Evolutionary conservation across 768 basidiomycete genomes (phyloP).

Genomic region (Sistotremastrum suecicum): DNA sequence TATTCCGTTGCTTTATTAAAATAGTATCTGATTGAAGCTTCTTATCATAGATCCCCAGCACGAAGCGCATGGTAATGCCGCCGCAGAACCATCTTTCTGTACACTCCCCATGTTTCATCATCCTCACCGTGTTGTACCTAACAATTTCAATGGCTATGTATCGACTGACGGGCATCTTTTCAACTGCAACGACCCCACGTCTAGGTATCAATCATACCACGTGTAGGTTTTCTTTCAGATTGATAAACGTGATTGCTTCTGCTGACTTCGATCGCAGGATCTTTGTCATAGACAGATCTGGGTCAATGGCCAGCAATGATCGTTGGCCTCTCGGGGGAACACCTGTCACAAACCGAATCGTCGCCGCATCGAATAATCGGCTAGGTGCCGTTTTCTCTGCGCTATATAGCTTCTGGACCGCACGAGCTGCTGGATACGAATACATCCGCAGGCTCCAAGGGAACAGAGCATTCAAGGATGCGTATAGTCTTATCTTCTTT

Average conservation of each 20-base stretch:
- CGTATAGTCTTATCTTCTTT: constrained; percentile 44
- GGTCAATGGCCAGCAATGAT: constrained; percentile 32
- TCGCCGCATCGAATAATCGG: constrained; percentile 26
- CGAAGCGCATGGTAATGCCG: constrained; percentile 18
- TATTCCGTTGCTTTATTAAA: too few relatives aligned
- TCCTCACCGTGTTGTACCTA: constrained; percentile 14
- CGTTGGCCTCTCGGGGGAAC: constrained; percentile 29
- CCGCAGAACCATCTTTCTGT: constrained; percentile 39
- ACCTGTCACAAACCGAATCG: constrained; percentile 26
- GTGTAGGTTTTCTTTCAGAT: constrained; percentile 27
- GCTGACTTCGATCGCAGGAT: constrained; percentile 18
- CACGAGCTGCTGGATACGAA: constrained; percentile 17
- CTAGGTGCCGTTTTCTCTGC: constrained; percentile 48
- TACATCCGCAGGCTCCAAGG: constrained; percentile 13
- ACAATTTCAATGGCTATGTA: constrained; percentile 27
- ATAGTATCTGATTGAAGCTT: not conserved
- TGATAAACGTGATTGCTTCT: too few relatives aligned
- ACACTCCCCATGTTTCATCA: constrained; percentile 39
- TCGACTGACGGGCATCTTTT: constrained; percentile 46
- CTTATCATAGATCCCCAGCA: constrained; percentile 37
- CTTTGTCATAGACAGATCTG: constrained; percentile 38
- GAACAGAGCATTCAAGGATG: constrained; percentile 16
- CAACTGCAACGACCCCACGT: constrained; percentile 35
- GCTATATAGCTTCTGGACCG: constrained; percentile 39
- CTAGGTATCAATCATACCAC: constrained; percentile 41